Evolutionary conservation across 2,329 filamentous ascomycete genomes (phyloP), one percentile per base, ranked within the genome.

Genomic region (Pseudopyricularia cyperi): DNA sequence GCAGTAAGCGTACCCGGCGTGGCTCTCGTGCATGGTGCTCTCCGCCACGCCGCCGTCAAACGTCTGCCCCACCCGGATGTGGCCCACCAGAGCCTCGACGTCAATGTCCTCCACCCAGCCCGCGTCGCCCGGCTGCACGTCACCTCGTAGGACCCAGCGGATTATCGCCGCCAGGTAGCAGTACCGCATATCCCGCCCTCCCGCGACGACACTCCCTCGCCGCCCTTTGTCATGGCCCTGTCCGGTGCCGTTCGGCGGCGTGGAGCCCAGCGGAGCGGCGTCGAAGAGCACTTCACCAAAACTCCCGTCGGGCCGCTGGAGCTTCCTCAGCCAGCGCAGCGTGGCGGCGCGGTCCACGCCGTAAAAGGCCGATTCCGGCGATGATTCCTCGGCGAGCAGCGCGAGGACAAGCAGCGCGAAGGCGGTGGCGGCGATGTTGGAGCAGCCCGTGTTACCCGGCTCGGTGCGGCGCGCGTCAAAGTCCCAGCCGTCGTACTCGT

Each of bases 1-100:
- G 66, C 89, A 96, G 71, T 90, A 96, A 9, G 88, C 89, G 65
- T 95, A 91, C 19, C 93, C 93, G 58, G 88, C 86, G 62, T 96
- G 89, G 33, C 89, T 84, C 68, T 96, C 90, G 54, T 89, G 83
- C 55, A 81, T 82, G 0, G 83, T 82, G 34, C 79, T 82, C 64
- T 94, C 88, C 3, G 83, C 83, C 56, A 95, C 81, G 6, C 90
- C 90, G 4, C 89, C 88, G 59, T 95, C 89, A 62, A 90, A 94
- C 1, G 83, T 83, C 81, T 89, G 65, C 17, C 54, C 53, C 1
- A 54, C 52, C 52, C 80, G 73, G 54, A 97, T 83, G 66, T 93
- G 88, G 14, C 69, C 66, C 26, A 88, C 76, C 57, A 95, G 73
- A 7, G 68, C 73, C 35, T 83, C 76, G 3, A 91, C 76, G 63